phyloP scores from a whole-genome alignment of 345 rosid species.

The Moringa oleifera region DNA sequence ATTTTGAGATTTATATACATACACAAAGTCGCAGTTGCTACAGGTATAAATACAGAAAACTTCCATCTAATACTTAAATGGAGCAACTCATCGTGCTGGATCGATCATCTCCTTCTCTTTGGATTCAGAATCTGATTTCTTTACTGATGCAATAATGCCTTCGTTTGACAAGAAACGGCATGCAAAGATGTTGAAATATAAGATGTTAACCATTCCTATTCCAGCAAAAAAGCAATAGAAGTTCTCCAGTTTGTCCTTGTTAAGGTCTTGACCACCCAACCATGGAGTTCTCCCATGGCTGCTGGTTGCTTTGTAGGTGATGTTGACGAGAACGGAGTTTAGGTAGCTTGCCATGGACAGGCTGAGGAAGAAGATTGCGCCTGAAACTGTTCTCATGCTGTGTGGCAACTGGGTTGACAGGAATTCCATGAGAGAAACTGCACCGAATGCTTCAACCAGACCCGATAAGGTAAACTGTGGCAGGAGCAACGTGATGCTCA shows the following conservation, averaged over 20 bases:
- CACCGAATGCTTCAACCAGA: slow-evolving; percentile 54
- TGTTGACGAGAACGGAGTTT: slow-evolving; percentile 23
- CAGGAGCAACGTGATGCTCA: slow-evolving; percentile 28
- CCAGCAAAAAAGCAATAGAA: slow-evolving; percentile 31
- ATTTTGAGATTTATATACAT: too few species aligned
- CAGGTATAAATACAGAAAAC: too few species aligned
- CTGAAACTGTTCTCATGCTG: slow-evolving; percentile 59
- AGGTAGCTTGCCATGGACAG: slow-evolving; percentile 32
- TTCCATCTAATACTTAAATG: too few species aligned
- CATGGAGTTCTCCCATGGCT: slow-evolving; percentile 26
- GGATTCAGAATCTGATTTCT: background rate
- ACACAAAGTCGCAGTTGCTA: too few species aligned
- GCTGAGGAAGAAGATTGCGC: slow-evolving; percentile 57
- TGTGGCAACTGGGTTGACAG: slow-evolving; percentile 52
- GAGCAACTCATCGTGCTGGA: too few species aligned
- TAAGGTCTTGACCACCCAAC: slow-evolving; percentile 51
- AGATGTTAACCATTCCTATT: slow-evolving; percentile 27
- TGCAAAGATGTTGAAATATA: slow-evolving; percentile 38
- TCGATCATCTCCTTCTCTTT: background rate
- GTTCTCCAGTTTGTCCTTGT: slow-evolving; percentile 30
- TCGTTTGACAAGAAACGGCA: slow-evolving; percentile 12
- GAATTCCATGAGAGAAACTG: slow-evolving; percentile 55
- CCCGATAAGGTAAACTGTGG: slow-evolving; percentile 62
- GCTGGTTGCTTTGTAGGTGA: slow-evolving; percentile 10
- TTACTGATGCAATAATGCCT: background rate